Evolutionary conservation across 2,329 filamentous ascomycete genomes (phyloP).

Genomic region (Apiospora kogelbergensis): DNA sequence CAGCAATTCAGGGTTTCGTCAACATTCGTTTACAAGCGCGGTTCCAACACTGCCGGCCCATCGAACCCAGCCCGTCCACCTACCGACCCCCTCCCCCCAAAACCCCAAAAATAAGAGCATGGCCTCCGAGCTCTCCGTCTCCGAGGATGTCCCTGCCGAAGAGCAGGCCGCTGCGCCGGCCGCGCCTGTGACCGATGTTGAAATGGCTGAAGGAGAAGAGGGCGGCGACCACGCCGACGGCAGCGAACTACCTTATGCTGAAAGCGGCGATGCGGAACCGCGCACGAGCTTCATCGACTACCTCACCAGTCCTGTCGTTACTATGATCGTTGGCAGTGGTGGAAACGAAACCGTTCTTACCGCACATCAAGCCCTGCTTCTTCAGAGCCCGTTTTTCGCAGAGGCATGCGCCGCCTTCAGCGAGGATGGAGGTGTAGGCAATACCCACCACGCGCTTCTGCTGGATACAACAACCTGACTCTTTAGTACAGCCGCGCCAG

Average conservation of each 20-base stretch:
- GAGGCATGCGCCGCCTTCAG: slow-evolving; percentile 62
- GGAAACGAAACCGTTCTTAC: slow-evolving; percentile 64
- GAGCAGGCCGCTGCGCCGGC: slow-evolving; percentile 29
- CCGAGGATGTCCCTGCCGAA: slow-evolving; percentile 26
- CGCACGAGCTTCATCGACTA: slow-evolving; percentile 55
- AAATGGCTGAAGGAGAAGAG: slow-evolving; percentile 36
- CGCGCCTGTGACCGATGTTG: slow-evolving; percentile 36
- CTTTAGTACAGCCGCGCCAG: slow-evolving; percentile 52
- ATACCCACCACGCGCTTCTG: background rate
- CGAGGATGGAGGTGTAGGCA: slow-evolving; percentile 60
- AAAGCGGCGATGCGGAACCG: slow-evolving; percentile 35
- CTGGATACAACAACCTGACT: background rate
- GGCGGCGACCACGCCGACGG: slow-evolving; percentile 29
- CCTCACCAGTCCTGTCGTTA: slow-evolving; percentile 68
- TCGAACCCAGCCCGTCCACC: too few relatives aligned
- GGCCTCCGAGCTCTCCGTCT: slow-evolving; percentile 30
- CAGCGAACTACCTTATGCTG: slow-evolving; percentile 39
- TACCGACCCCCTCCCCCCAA: too few relatives aligned
- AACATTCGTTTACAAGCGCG: background rate
- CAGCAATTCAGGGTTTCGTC: background rate
- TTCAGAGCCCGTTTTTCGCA: slow-evolving; percentile 72
- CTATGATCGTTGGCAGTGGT: slow-evolving; percentile 63
- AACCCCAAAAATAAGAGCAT: slow-evolving; percentile 15
- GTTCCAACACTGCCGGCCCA: too few relatives aligned
- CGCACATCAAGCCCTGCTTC: slow-evolving; percentile 77